Conservation (phyloP, 208 protist species). For the Crithidia mellificae region DNA sequence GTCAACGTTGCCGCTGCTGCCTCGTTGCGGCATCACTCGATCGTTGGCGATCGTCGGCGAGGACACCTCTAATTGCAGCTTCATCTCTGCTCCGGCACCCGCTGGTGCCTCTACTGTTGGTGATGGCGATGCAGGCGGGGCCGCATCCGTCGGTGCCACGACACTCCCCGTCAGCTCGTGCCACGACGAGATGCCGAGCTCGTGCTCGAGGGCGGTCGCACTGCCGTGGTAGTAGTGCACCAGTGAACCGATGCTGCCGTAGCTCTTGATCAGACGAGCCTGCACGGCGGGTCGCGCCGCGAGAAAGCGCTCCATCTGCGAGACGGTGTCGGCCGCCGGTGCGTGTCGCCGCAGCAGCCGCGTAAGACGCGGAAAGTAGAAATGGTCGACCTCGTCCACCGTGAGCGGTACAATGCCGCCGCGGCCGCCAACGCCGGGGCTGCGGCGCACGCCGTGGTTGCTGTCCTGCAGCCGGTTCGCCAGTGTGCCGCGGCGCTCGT, state of each 20-base stretch:
- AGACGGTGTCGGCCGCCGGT: slow-evolving; percentile 40
- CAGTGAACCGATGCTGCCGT: slow-evolving; percentile 46
- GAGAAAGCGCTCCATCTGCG: slow-evolving; percentile 46
- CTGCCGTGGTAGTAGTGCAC: slow-evolving; percentile 81
- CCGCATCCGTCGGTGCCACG: no score
- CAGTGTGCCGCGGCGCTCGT: slow-evolving; percentile 55
- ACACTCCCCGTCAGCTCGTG: slow-evolving; percentile 13
- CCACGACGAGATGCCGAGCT: slow-evolving; percentile 50
- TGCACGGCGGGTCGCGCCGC: slow-evolving; percentile 28
- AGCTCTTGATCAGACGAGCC: slow-evolving; percentile 40
- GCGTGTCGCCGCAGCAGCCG: slow-evolving; percentile 35
- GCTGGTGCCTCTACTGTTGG: neutral
- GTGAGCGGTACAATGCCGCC: slow-evolving; percentile 22
- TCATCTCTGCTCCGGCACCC: neutral
- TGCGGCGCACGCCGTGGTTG: slow-evolving; percentile 25
- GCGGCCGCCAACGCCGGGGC: slow-evolving; percentile 8
- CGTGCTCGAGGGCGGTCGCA: slow-evolving; percentile 50
- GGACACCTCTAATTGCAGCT: neutral
- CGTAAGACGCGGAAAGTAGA: slow-evolving; percentile 51
- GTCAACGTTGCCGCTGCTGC: no score
- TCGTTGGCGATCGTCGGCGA: slow-evolving; percentile 24
- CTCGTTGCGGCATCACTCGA: slow-evolving; percentile 9
- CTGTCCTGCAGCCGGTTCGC: slow-evolving; percentile 42
- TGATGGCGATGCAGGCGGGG: no score
- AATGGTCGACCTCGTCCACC: slow-evolving; percentile 29